Conservation (phyloP, 2,329 filamentous ascomycete species). For the Decorospora gaudefroyi region DNA sequence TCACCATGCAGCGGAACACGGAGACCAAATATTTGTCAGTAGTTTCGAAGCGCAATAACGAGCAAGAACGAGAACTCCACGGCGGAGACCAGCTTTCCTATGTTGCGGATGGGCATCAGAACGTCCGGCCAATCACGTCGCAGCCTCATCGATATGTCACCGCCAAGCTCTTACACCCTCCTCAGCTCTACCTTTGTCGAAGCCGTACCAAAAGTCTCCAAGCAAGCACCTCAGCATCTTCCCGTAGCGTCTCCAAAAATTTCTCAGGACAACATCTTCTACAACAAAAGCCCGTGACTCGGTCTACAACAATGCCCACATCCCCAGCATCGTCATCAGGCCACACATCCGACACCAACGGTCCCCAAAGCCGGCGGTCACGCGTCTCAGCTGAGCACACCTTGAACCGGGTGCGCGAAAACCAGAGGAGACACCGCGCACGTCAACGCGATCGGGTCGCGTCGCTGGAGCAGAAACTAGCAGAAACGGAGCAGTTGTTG, state of each 20-base stretch:
- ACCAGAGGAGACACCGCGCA: constrained; percentile 58
- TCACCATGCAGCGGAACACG: no score
- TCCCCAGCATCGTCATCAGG: constrained; percentile 18
- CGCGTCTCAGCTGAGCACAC: constrained; percentile 44
- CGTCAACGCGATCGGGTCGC: constrained; percentile 50
- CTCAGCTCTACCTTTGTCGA: constrained; percentile 12
- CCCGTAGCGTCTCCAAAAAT: not conserved
- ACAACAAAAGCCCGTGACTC: constrained; percentile 10
- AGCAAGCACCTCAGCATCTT: not conserved
- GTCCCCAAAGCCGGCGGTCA: constrained; percentile 20
- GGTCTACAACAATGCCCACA: constrained; percentile 1
- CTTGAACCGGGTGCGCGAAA: constrained; percentile 54
- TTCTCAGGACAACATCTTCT: not conserved
- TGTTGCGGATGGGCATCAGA: no score
- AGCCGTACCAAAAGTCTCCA: not conserved
- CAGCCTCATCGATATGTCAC: constrained; percentile 40
- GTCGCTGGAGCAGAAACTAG: constrained; percentile 46
- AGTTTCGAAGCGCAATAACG: no score
- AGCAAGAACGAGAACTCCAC: no score
- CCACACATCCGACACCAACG: constrained; percentile 15
- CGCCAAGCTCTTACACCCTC: constrained; percentile 29
- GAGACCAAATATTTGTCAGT: no score
- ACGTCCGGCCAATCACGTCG: constrained; percentile 39
- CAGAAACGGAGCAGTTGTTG: constrained; percentile 36
- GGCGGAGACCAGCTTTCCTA: no score